A percentile compares a stretch with the other conserved stretches of the same genome.
Conservation (phyloP, 305 asterid species). For the Petunia hybrid region DNA sequence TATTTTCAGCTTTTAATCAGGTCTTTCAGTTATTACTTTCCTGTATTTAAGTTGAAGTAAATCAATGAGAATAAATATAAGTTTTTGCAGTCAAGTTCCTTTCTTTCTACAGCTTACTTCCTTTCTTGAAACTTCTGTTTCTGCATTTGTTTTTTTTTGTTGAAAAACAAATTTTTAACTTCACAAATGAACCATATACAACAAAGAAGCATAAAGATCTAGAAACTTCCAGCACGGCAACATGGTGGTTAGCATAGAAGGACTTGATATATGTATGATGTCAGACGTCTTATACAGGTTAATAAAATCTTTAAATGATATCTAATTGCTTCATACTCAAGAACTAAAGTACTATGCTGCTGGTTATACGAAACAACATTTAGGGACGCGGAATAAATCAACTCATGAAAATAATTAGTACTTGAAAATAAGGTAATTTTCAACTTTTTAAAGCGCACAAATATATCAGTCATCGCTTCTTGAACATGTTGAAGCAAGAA, state of each 20-base stretch:
- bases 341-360: background rate
- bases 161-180: too few relatives aligned
- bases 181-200: background rate
- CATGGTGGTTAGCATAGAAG: background rate
- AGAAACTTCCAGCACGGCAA: background rate
- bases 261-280: background rate
- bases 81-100: too few relatives aligned
- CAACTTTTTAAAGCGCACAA: background rate
- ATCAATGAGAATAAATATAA: too few relatives aligned
- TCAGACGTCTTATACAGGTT: background rate
- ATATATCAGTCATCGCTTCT: background rate
- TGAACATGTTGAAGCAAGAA: background rate
- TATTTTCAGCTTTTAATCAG: too few relatives aligned
- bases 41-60: too few relatives aligned
- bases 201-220: background rate
- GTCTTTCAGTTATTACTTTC: too few relatives aligned
- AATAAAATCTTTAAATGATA: background rate
- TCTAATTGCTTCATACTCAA: background rate
- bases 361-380: background rate
- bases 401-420: background rate
- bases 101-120: too few relatives aligned
- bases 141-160: too few relatives aligned
- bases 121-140: too few relatives aligned
- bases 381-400: background rate
- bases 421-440: background rate